A percentile compares a stretch with the other conserved stretches of the same genome.
Evolutionary conservation across 2,329 filamentous ascomycete genomes (phyloP).

Genomic region (Diaporthe longicolla): DNA sequence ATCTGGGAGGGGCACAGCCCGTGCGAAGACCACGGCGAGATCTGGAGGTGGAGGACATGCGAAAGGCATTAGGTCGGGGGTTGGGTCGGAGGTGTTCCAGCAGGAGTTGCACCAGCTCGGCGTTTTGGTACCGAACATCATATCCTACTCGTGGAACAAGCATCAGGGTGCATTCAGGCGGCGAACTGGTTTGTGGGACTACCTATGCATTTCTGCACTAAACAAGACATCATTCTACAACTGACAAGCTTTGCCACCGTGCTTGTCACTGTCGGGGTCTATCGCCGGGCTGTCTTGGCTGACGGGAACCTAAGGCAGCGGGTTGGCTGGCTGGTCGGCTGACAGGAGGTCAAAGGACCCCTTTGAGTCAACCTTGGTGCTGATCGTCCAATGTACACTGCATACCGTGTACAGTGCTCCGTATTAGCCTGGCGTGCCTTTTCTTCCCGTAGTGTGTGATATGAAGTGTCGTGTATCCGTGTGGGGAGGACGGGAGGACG

Average conservation of each 20-base stretch:
- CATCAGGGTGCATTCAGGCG: constrained; percentile 33
- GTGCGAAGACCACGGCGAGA: neutral
- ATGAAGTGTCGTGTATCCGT: neutral
- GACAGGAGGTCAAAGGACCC: neutral
- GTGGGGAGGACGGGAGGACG: neutral
- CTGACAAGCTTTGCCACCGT: neutral
- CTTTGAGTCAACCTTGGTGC: neutral
- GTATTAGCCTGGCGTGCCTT: neutral
- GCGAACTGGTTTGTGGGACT: constrained; percentile 19
- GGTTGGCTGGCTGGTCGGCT: neutral
- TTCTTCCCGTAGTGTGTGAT: neutral
- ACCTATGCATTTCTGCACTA: constrained; percentile 8
- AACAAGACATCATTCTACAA: neutral
- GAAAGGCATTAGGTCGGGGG: neutral
- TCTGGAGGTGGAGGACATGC: neutral
- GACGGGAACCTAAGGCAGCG: neutral
- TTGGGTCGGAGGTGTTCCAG: neutral
- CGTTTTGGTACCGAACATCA: constrained; percentile 36
- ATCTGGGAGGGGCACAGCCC: neutral
- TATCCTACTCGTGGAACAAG: constrained; percentile 9
- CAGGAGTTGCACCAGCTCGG: constrained; percentile 21
- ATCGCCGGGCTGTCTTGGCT: constrained; percentile 18
- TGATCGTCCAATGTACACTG: constrained; percentile 5
- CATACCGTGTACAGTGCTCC: no score
- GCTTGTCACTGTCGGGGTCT: neutral